These are phyloP conservation scores for Diddensiella santjacobensis DNA, from an alignment of 805 yeast species.

Conservation along the genomic window DNA sequence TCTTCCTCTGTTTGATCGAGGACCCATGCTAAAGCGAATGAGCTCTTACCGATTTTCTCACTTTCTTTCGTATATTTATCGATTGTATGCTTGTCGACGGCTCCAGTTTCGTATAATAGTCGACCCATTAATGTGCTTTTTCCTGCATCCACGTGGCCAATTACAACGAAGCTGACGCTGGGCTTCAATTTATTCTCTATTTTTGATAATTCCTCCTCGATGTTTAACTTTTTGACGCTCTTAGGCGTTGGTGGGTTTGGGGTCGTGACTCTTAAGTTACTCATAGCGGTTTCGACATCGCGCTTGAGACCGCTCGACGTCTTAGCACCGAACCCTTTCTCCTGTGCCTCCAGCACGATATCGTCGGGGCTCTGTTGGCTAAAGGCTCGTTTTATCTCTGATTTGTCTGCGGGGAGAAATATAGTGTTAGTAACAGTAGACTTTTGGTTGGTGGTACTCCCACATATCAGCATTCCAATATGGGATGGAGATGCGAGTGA, in stretches of 20 bases:
- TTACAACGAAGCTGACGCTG: slow-evolving; percentile 66
- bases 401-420: slow-evolving; percentile 34
- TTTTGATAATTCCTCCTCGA: slow-evolving; percentile 9
- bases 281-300: slow-evolving; percentile 6
- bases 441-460: not conserved
- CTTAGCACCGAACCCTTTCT: slow-evolving; percentile 19
- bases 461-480: slow-evolving; percentile 13
- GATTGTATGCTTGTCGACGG: slow-evolving; percentile 60
- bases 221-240: slow-evolving; percentile 8
- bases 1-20: slow-evolving; percentile 80
- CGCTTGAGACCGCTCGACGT: slow-evolving; percentile 14
- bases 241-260: slow-evolving; percentile 4
- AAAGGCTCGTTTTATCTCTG: slow-evolving; percentile 48
- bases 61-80: slow-evolving; percentile 63
- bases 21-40: slow-evolving; percentile 83
- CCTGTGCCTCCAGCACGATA: slow-evolving; percentile 55
- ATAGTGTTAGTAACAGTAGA: slow-evolving; percentile 38
- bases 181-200: slow-evolving; percentile 39
- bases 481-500: slow-evolving; percentile 15
- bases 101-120: slow-evolving; percentile 60
- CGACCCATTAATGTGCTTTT: slow-evolving; percentile 79
- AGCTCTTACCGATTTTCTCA: slow-evolving; percentile 64
- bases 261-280: slow-evolving; percentile 4
- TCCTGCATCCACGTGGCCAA: slow-evolving; percentile 86
- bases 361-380: slow-evolving; percentile 82